phyloP scores from a whole-genome alignment of 768 basidiomycete genomes.

The Rubroboletus satanas region DNA sequence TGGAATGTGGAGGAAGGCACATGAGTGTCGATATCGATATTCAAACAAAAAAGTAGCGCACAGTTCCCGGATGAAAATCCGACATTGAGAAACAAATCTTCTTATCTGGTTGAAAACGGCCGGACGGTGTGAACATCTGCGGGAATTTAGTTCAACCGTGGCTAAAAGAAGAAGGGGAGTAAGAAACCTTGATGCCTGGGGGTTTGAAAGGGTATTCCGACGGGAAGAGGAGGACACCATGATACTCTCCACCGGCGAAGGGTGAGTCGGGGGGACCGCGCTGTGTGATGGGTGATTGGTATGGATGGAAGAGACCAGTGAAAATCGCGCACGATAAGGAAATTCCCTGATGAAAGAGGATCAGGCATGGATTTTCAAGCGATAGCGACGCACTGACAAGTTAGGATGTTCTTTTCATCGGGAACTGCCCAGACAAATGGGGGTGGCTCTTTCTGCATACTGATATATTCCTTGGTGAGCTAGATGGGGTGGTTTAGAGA shows the following conservation, averaged over 20 bases:
- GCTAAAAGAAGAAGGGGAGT: constrained; percentile 1
- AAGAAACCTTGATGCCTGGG: constrained; percentile 85
- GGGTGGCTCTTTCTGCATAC: constrained; percentile 90
- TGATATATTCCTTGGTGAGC: constrained; percentile 85
- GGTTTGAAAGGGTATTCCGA: constrained; percentile 96
- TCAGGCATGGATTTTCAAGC: constrained; percentile 9
- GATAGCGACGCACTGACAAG: constrained; percentile 55
- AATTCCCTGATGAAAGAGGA: constrained; percentile 70
- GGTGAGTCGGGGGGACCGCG: constrained; percentile 93
- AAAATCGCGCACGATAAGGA: constrained; percentile 68
- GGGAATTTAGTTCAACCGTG: constrained; percentile 5
- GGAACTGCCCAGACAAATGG: constrained; percentile 95
- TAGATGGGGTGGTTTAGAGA: constrained; percentile 27
- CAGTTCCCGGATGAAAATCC: constrained; percentile 87
- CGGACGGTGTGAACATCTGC: constrained; percentile 89
- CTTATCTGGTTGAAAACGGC: constrained; percentile 85
- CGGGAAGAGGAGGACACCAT: constrained; percentile 89
- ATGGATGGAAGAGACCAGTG: neutral
- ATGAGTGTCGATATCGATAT: constrained; percentile 1
- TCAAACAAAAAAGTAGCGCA: constrained; percentile 38
- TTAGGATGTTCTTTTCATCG: constrained; percentile 96
- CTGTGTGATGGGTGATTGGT: constrained; percentile 36
- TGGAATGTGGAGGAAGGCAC: constrained; percentile 23
- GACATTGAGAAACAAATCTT: constrained; percentile 99
- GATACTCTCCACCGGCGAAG: constrained; percentile 89